A percentile compares a stretch with the other conserved stretches of the same genome.
Evolutionary conservation across 2,329 filamentous ascomycete genomes (phyloP).

Genomic region (Aspergillus quadrilineatus): DNA sequence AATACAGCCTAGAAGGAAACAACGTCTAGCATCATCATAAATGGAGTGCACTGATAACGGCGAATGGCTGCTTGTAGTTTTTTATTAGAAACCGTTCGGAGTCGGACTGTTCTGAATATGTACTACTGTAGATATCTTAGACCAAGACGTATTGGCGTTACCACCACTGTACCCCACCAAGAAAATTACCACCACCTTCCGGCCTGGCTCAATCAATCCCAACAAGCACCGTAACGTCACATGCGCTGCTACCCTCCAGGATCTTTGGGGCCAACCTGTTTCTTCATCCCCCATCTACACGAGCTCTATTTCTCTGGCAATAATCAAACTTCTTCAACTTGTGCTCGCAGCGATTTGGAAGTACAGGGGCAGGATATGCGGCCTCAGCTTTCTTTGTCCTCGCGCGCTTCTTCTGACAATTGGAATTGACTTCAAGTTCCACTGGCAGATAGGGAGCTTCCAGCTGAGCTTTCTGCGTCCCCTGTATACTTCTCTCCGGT

Average conservation of each 20-base stretch:
- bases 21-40: too few relatives aligned
- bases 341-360: neutral
- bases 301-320: neutral
- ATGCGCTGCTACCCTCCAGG: conserved; percentile 7
- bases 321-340: neutral
- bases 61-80: too few relatives aligned
- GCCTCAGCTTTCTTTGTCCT: conserved; percentile 4
- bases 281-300: neutral
- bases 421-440: neutral
- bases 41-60: too few relatives aligned
- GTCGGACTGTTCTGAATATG: neutral
- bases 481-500: neutral
- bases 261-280: conserved; percentile 2
- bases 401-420: conserved; percentile 5
- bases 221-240: conserved; percentile 10
- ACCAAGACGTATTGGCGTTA: neutral
- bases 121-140: neutral
- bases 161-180: conserved; percentile 2
- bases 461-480: neutral
- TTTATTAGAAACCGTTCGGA: too few relatives aligned
- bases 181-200: conserved; percentile 1
- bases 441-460: neutral
- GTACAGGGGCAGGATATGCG: conserved; percentile 10
- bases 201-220: neutral
- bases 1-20: too few relatives aligned